Conservation (phyloP, 2,329 filamentous ascomycete genomes). For the Nigrospora oryzae region DNA sequence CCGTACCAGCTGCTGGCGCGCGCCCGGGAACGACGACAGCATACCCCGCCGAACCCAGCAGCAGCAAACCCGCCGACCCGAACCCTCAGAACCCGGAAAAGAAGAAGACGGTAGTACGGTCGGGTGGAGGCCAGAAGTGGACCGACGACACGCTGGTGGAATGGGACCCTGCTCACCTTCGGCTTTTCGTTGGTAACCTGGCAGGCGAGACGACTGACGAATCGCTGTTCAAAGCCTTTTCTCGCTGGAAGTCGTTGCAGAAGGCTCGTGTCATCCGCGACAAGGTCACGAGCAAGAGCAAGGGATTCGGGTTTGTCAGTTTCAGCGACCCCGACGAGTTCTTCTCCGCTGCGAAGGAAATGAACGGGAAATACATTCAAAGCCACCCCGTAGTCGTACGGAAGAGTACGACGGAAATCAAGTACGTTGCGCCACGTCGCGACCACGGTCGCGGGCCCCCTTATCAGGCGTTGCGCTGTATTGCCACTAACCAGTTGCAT, state of each 20-base stretch:
- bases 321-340: conserved; percentile 95
- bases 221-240: conserved; percentile 86
- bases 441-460: no score
- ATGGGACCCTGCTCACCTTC: conserved; percentile 92
- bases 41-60: conserved; percentile 30
- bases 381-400: conserved; percentile 86
- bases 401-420: conserved; percentile 88
- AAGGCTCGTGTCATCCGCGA: conserved; percentile 92
- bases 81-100: conserved; percentile 43
- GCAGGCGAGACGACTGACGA: conserved; percentile 97
- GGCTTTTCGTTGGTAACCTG: conserved; percentile 92
- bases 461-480: no score
- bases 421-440: conserved; percentile 20
- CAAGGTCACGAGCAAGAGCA: conserved; percentile 92
- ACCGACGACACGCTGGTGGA: conserved; percentile 81
- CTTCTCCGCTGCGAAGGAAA: conserved; percentile 92
- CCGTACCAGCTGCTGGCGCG: conserved; percentile 25
- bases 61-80: conserved; percentile 22
- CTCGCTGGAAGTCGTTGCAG: conserved; percentile 77
- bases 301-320: conserved; percentile 93
- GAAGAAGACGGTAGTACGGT: conserved; percentile 79
- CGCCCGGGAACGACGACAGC: conserved; percentile 26
- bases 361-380: conserved; percentile 98
- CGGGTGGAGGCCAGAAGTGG: conserved; percentile 90
- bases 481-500: neutral